Base-by-base conservation (phyloP, 352 stramenopile species). In the Aphanomyces euteiches region DNA sequence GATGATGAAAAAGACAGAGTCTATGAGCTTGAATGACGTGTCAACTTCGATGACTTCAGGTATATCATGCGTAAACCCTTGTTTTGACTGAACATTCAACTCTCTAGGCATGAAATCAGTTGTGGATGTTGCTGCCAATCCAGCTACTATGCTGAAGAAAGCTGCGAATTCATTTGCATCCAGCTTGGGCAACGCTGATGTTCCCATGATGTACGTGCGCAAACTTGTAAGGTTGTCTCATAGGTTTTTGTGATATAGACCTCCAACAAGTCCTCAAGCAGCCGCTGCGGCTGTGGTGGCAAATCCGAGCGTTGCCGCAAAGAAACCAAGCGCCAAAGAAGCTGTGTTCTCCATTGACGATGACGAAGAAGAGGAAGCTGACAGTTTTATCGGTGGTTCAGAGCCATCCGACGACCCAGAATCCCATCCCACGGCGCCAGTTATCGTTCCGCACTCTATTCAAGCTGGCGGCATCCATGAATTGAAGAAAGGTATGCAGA, bases 301-400 rank as follows among this genome's bases (percentile, higher is more conserved):
- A 28, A 19, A 34, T n/a, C 17, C 63, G 50, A 7, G 43, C 12
- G 50, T 40, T 15, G 10, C 7, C 10, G 34, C 10, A 19, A 69
- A 17, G 28, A 28, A 28, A 37, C 13, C 19, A 70, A 70, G 36
- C 38, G 81, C 81, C 3, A 82, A 85, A n/a, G 85, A 93, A 28
- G 85, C 90, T 39, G 85, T 93, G 45, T 93, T 93, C 66, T 88
- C 84, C 13, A 93, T 93, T 65, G 64, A 70, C 40, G 85, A 93
- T 73, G 85, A 92, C 50, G 83, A 89, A 28, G 83, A 90, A 28
- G 85, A 84, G 68, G 75, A 90, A 38, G 81, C 87, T 47, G 79
- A 84, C 50, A 81, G 78, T 68, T 73, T 83, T n/a, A 75, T 76
- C 6, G 71, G 75, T 5, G 56, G 45, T 1, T 60, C 67, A 0